Percentiles rank a stretch among this genome's conserved stretches.
Evolutionary conservation across 495 filamentous ascomycete species (phyloP).

Genomic region (Penicillium bialowiezense): DNA sequence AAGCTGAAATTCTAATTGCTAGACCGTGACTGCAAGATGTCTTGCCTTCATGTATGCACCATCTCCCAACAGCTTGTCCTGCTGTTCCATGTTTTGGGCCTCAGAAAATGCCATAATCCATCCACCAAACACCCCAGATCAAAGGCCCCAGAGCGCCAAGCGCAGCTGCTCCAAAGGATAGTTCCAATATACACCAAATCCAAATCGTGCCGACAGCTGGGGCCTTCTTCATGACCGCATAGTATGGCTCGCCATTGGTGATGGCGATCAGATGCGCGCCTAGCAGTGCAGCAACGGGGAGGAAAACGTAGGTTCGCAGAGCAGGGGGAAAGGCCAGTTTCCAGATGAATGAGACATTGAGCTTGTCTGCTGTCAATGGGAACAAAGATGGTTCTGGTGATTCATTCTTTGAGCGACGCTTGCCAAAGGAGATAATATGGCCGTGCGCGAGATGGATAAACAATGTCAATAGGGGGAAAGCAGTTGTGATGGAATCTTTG

Average conservation of each 20-base stretch:
- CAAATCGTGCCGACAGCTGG: slow-evolving; percentile 87
- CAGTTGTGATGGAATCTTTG: slow-evolving; percentile 34
- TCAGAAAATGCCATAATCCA: slow-evolving; percentile 60
- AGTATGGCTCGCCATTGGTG: slow-evolving; percentile 75
- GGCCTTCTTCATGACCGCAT: slow-evolving; percentile 87
- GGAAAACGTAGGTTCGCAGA: slow-evolving; percentile 31
- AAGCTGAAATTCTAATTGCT: no score
- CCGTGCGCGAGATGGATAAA: slow-evolving; percentile 46
- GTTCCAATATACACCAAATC: slow-evolving; percentile 91
- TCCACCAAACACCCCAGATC: slow-evolving; percentile 64
- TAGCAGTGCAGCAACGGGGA: slow-evolving; percentile 56
- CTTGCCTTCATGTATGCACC: no score
- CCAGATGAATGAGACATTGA: slow-evolving; percentile 29
- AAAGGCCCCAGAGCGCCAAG: slow-evolving; percentile 51
- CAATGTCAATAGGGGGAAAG: slow-evolving; percentile 42
- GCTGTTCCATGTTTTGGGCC: no score
- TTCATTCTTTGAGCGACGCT: slow-evolving; percentile 3
- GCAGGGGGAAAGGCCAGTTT: slow-evolving; percentile 36
- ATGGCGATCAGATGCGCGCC: slow-evolving; percentile 79
- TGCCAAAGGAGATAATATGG: slow-evolving; percentile 36
- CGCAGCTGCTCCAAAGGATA: slow-evolving; percentile 66
- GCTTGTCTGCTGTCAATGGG: slow-evolving; percentile 30
- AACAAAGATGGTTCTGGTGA: slow-evolving; percentile 24
- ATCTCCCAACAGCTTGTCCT: no score
- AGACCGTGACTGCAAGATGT: no score